Percentiles rank a stretch among this genome's conserved stretches.
Evolutionary conservation across 2,329 filamentous ascomycete genomes (phyloP).

Genomic region (Neocatenulostroma microsporum): DNA sequence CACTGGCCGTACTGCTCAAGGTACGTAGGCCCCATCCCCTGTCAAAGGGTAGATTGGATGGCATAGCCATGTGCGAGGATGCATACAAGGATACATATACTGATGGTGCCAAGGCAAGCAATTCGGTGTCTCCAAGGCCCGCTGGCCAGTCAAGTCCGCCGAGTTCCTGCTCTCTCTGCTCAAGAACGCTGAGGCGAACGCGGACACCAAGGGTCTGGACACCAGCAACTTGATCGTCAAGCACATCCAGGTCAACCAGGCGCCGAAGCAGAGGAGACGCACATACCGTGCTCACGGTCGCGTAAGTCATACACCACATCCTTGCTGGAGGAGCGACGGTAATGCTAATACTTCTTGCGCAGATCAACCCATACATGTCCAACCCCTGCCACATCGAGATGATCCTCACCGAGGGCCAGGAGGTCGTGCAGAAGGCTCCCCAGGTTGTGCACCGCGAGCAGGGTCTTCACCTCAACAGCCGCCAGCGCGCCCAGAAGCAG

Average conservation of each 20-base stretch:
- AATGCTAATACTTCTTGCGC: constrained; percentile 5
- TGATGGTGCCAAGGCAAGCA: constrained; percentile 68
- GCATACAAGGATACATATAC: constrained; percentile 24
- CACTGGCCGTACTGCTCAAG: constrained; percentile 94
- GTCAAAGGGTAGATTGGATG: neutral
- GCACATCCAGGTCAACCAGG: constrained; percentile 99
- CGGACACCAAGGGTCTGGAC: constrained; percentile 94
- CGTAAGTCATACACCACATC: constrained; percentile 57
- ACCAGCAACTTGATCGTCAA: constrained; percentile 96
- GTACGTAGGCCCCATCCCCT: constrained; percentile 52
- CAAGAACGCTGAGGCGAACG: constrained; percentile 95
- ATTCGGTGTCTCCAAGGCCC: constrained; percentile 94
- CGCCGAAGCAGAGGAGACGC: constrained; percentile 96
- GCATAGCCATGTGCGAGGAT: constrained; percentile 31
- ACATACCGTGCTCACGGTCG: constrained; percentile 99
- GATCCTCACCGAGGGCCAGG: constrained; percentile 96
- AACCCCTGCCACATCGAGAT: constrained; percentile 99
- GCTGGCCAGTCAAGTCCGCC: constrained; percentile 99
- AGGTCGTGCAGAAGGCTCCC: constrained; percentile 87
- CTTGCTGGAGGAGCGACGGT: neutral
- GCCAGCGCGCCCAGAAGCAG: constrained; percentile 72
- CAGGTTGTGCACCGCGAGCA: constrained; percentile 52
- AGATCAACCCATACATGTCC: too few relatives aligned
- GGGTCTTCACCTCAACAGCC: constrained; percentile 62
- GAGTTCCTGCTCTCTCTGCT: constrained; percentile 96